Percentiles rank a stretch among this genome's conserved stretches.
Conservation (phyloP, 495 filamentous ascomycete species). For the Penicillium manginii region DNA sequence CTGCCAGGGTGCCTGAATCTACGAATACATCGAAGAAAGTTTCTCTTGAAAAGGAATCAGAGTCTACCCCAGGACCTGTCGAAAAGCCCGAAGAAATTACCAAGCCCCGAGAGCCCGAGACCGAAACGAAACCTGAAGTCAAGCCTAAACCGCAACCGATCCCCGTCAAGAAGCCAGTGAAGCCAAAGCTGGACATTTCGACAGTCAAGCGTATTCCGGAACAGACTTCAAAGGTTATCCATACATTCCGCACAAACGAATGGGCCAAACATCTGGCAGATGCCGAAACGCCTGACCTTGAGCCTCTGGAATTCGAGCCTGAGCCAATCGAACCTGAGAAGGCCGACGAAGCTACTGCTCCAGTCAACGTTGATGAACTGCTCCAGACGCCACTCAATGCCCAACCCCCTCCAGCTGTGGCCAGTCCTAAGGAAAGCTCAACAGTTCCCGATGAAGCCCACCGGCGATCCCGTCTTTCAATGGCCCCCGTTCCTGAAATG, state of each 20-base stretch:
- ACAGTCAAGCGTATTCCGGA: constrained; percentile 44
- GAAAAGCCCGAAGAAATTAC: not conserved
- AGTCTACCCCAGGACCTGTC: not conserved
- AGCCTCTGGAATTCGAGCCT: constrained; percentile 56
- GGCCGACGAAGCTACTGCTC: constrained; percentile 56
- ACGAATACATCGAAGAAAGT: not conserved
- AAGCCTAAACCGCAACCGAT: not conserved
- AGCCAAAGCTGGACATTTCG: constrained; percentile 34
- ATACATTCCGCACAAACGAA: constrained; percentile 90
- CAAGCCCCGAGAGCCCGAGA: not conserved
- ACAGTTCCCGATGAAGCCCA: constrained; percentile 21
- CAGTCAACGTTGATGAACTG: constrained; percentile 66
- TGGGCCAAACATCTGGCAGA: constrained; percentile 89
- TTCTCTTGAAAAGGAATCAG: not conserved
- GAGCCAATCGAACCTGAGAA: constrained; percentile 28
- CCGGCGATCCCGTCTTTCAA: constrained; percentile 14
- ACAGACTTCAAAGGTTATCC: constrained; percentile 67
- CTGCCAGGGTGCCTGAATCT: not conserved
- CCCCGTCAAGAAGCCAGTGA: constrained; percentile 24
- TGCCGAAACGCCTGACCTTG: constrained; percentile 77
- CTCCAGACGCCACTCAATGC: constrained; percentile 68
- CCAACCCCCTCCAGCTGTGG: constrained; percentile 39
- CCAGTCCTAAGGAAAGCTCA: constrained; percentile 25
- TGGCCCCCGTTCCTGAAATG: constrained; percentile 11
- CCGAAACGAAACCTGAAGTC: not conserved